Base-by-base conservation (phyloP, 2,329 filamentous ascomycete species). In the Dactylellina leptospora region DNA sequence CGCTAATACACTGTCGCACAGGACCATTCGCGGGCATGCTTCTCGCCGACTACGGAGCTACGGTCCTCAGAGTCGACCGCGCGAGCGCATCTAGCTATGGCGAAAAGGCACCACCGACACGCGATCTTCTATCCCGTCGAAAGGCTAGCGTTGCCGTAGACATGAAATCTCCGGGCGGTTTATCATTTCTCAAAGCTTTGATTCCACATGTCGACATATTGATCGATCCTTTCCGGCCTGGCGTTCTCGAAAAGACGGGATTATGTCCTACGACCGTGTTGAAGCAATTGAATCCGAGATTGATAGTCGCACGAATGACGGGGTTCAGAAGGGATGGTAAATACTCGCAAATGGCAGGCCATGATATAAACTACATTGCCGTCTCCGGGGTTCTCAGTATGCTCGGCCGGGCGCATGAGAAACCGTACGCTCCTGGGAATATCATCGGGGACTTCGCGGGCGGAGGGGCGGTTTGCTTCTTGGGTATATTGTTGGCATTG, bases 141-240 rank as follows among this genome's bases (percentile, higher is more conserved):
- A 97, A 97, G 79, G 82, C 87, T 63, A 95, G 90, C 27, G 87
- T 97, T 73, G 85, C 87, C 38, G 84, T 97, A 2, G 86, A 97
- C 81, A 85, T 97, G 56, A 96, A 95, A 78, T 84, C 85, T 0
- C 75, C 85, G 0, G 76, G 80, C 0, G 92, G 91, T 4, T 78
- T 87, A 10, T 83, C 83, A 0, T 82, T 97, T 4, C 80, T 96
- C 58, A 87, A 87, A 72, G 82, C 84, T 2, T 83, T 97, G 0
- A 81, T 89, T 33, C 80, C 82, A 13, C 78, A 82, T 13, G 84
- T 87, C 62, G 93, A 97, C 80, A 83, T 97, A 33, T 80, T 97
- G 25, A 95, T 97, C 79, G 95, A 97, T 79, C 93, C 95, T 0
- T 97, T 92, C 82, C 90, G 93, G 0, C 93, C 93, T 0, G 92